Evolutionary conservation across 2,329 filamentous ascomycete species (phyloP).

Genomic region (Pseudopithomyces chartarum): DNA sequence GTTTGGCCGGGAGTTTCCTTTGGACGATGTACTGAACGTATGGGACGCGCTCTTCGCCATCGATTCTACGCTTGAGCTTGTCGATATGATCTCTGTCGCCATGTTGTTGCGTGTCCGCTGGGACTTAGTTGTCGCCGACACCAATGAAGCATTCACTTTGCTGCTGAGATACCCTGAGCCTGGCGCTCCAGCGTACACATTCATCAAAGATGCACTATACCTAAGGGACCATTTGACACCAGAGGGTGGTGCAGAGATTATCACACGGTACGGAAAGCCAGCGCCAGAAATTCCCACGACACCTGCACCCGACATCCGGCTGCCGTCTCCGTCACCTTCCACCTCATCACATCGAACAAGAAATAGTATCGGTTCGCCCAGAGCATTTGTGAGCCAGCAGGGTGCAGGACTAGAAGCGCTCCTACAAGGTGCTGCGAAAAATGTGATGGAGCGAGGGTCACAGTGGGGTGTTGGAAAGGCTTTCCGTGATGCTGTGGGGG

Average conservation of each 20-base stretch:
- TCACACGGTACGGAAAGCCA: slow-evolving; percentile 70
- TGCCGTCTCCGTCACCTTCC: slow-evolving; percentile 31
- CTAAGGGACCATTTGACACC: slow-evolving; percentile 68
- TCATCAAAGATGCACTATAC: slow-evolving; percentile 85
- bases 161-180: slow-evolving; percentile 80
- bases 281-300: slow-evolving; percentile 38
- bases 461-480: slow-evolving; percentile 80
- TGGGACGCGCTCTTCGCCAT: slow-evolving; percentile 94
- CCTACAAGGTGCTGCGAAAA: slow-evolving; percentile 76
- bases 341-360: slow-evolving; percentile 30
- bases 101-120: slow-evolving; percentile 93
- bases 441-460: slow-evolving; percentile 73
- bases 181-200: slow-evolving; percentile 72
- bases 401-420: slow-evolving; percentile 66
- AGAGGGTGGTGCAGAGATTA: slow-evolving; percentile 67
- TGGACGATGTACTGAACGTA: slow-evolving; percentile 79
- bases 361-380: slow-evolving; percentile 33
- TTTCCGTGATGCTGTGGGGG: slow-evolving; percentile 78
- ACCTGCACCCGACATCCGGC: slow-evolving; percentile 32
- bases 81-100: slow-evolving; percentile 89
- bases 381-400: slow-evolving; percentile 33
- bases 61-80: slow-evolving; percentile 76
- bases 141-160: slow-evolving; percentile 80
- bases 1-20: slow-evolving; percentile 91
- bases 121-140: slow-evolving; percentile 85